These are phyloP conservation scores for Condylostoma magnum DNA, from an alignment of 169 alveolate species.

Conservation along the genomic window DNA sequence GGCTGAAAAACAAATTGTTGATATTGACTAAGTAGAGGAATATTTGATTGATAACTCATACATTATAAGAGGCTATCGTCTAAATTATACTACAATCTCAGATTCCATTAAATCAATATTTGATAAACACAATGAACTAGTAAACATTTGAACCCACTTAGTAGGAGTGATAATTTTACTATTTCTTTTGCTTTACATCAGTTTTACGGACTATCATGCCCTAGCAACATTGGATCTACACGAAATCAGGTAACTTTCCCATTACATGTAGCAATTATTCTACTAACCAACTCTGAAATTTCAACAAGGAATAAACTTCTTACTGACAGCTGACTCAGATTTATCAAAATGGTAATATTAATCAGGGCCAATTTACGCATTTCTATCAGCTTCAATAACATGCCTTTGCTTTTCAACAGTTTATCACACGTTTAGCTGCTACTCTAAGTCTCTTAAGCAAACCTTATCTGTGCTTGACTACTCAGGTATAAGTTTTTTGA, in stretches of 20 bases:
- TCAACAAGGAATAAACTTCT: no score
- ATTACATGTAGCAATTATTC: no score
- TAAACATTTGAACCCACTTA: constrained; percentile 46
- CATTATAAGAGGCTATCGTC: constrained; percentile 37
- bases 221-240: no score
- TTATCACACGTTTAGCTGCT: constrained; percentile 46
- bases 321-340: no score
- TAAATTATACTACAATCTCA: constrained; percentile 33
- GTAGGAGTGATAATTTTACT: constrained; percentile 25
- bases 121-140: constrained; percentile 42
- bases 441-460: constrained; percentile 14
- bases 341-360: background rate
- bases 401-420: constrained; percentile 50
- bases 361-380: constrained; percentile 48
- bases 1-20: no score
- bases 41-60: constrained; percentile 42
- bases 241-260: no score
- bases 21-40: no score
- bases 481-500: constrained; percentile 65
- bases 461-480: constrained; percentile 61
- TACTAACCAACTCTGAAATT: no score
- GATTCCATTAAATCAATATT: constrained; percentile 37
- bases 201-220: no score
- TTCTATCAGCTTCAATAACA: constrained; percentile 48
- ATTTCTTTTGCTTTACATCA: background rate